Evolutionary conservation across 208 protist species (phyloP), one percentile per base, ranked within the genome.

Genomic region (Leishmania guyanensis): DNA sequence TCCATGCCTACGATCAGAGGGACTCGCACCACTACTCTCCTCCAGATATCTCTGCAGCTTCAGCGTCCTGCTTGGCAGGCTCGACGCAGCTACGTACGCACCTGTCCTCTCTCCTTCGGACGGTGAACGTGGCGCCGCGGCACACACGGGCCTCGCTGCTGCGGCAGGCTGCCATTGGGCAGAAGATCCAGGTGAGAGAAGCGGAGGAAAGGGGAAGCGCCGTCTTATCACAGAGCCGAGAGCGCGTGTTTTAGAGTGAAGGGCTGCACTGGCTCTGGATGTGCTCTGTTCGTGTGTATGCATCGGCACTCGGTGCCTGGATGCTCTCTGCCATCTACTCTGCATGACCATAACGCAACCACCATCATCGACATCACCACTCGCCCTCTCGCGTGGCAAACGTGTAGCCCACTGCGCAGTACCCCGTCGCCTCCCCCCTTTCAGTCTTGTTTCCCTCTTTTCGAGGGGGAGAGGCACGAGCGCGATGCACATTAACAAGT

Each of bases 71-170:
- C 0, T 43, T 5, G 10, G 29, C 69, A 43, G 5, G 17, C 22
- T 33, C 39, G 46, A 43, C 69, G 39, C 69, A 29, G 69, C 17
- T 8, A 43, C 65, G 60, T 8, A 58, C 53, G 51, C 73, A 54
- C 50, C n/a, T 79, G 53, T 73, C 73, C 14, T 16, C 73, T 4
- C 51, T 78, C 73, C 73, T 79, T 50, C 72, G 72, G 26, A 48
- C 56, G 3, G 79, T 74, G 39, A 78, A 78, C n/a, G 65, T 66
- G 62, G 20, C 33, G 36, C 81, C 81, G 54, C 74, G 75, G 5
- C 75, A 46, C 39, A 80, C 80, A 16, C 80, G 80, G 16, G 75
- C 80, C 16, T 84, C 80, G 36, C 75, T 64, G 56, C 69, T 80
- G 29, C 80, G 75, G 9, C 81, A 80, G 68, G 74, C 75, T 20